These are phyloP conservation scores for Craspedostauros australis DNA, from an alignment of 108 stramenopile species.

Conservation along the genomic window DNA sequence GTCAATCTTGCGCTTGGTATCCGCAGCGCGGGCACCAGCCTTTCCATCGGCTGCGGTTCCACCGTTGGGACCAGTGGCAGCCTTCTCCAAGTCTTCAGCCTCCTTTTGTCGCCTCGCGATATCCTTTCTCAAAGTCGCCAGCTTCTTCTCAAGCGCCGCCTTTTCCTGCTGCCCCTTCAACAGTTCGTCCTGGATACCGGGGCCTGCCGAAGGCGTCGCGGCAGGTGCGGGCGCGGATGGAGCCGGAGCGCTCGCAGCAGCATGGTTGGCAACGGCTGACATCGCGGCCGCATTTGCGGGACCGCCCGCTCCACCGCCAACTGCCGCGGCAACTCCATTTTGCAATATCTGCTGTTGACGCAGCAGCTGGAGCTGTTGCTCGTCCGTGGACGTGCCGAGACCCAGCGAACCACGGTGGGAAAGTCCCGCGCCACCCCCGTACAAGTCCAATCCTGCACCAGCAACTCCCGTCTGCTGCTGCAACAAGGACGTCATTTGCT, in stretches of 20 bases:
- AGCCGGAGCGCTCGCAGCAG: slow-evolving; percentile 7
- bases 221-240: slow-evolving; percentile 1
- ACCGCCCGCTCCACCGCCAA: background rate
- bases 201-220: background rate
- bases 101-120: slow-evolving; percentile 32
- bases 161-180: slow-evolving; percentile 24
- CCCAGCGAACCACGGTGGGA: slow-evolving; percentile 6
- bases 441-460: background rate
- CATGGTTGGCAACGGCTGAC: slow-evolving; percentile 4
- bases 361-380: background rate
- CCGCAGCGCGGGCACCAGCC: too few relatives aligned
- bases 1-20: background rate
- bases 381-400: too few relatives aligned
- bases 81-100: slow-evolving; percentile 19
- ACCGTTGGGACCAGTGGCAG: too few relatives aligned
- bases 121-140: slow-evolving; percentile 32
- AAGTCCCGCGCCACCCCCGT: slow-evolving; percentile 5
- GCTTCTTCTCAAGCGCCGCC: slow-evolving; percentile 22
- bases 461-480: slow-evolving; percentile 16
- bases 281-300: background rate
- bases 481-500: slow-evolving; percentile 23
- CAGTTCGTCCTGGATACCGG: slow-evolving; percentile 13
- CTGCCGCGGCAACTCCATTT: background rate
- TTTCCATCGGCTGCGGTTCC: too few relatives aligned
- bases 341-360: slow-evolving; percentile 1